Evolutionary conservation across 2,329 filamentous ascomycete species (phyloP).

Genomic region (Didymosphaeria variabile): DNA sequence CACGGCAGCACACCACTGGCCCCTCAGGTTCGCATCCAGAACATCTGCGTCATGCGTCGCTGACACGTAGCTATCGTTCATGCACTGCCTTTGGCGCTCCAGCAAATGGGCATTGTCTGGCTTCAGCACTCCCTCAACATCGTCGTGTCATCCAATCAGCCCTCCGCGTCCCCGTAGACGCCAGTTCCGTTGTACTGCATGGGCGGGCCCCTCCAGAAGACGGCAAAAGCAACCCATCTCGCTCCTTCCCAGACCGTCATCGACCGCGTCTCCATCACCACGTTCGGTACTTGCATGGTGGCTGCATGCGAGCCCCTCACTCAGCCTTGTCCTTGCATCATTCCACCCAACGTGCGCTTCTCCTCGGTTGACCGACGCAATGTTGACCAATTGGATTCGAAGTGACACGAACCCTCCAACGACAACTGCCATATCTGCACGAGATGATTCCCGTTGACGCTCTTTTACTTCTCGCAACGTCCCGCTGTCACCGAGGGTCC

Average conservation of each 20-base stretch:
- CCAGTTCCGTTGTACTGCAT: slow-evolving; percentile 1
- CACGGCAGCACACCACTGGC: slow-evolving; percentile 34
- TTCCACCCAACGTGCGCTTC: too few relatives aligned
- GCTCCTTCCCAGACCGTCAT: background rate
- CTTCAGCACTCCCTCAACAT: slow-evolving; percentile 13
- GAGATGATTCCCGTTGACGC: background rate
- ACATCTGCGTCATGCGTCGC: slow-evolving; percentile 20
- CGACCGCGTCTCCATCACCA: background rate
- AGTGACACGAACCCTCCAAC: background rate
- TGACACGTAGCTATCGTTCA: slow-evolving; percentile 50
- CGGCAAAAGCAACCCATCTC: background rate
- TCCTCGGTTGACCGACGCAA: too few relatives aligned
- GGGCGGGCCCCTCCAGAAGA: slow-evolving; percentile 6
- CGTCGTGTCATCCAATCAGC: background rate
- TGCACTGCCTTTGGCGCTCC: slow-evolving; percentile 23
- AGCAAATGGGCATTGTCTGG: background rate
- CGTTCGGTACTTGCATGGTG: background rate
- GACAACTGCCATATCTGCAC: background rate
- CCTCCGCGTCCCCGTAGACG: background rate
- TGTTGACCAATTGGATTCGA: too few relatives aligned
- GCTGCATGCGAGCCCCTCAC: slow-evolving; percentile 3
- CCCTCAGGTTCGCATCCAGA: slow-evolving; percentile 32
- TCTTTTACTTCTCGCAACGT: background rate
- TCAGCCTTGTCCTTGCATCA: background rate
- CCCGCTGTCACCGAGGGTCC: background rate